Percentiles rank a stretch among this genome's conserved stretches.
phyloP scores from a whole-genome alignment of 768 basidiomycete genomes.

The Candolleomyces aberdarensis region DNA sequence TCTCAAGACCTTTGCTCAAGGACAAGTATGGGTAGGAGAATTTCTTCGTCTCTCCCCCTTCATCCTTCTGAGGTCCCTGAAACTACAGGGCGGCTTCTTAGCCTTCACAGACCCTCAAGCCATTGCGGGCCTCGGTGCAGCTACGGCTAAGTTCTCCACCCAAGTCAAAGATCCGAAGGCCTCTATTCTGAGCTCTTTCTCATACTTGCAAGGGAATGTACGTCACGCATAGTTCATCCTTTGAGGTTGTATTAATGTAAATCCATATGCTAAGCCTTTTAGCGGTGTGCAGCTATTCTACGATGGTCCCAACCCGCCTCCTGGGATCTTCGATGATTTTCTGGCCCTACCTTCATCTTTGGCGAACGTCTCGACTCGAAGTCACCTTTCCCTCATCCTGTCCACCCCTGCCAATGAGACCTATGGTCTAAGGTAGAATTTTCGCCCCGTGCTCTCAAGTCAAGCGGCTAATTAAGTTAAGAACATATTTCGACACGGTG shows the following conservation, averaged over 20 bases:
- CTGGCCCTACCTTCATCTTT: slow-evolving; percentile 36
- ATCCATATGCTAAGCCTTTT: neutral
- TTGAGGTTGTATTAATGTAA: neutral
- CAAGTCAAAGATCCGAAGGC: slow-evolving; percentile 52
- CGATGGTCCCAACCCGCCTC: slow-evolving; percentile 47
- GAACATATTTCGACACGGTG: slow-evolving; percentile 41
- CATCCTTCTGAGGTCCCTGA: neutral
- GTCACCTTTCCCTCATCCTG: slow-evolving; percentile 39
- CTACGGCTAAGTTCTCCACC: slow-evolving; percentile 38
- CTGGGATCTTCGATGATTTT: slow-evolving; percentile 51
- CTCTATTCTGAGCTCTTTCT: slow-evolving; percentile 43
- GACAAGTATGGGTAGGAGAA: slow-evolving; percentile 50
- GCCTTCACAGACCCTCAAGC: slow-evolving; percentile 18
- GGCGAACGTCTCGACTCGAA: slow-evolving; percentile 36
- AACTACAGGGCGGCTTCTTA: slow-evolving; percentile 46
- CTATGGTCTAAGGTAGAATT: slow-evolving; percentile 17
- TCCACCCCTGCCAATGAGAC: slow-evolving; percentile 34
- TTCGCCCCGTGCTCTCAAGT: too few species aligned
- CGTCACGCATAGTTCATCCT: slow-evolving; percentile 1
- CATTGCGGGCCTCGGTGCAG: slow-evolving; percentile 26
- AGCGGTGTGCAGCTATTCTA: slow-evolving; percentile 48
- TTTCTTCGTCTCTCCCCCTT: too few species aligned
- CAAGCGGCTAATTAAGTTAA: neutral
- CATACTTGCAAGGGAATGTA: slow-evolving; percentile 33
- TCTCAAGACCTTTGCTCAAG: slow-evolving; percentile 51